Percentiles rank a stretch among this genome's conserved stretches.
phyloP scores from a whole-genome alignment of 352 stramenopile species.

The Globisporangium canariense region DNA sequence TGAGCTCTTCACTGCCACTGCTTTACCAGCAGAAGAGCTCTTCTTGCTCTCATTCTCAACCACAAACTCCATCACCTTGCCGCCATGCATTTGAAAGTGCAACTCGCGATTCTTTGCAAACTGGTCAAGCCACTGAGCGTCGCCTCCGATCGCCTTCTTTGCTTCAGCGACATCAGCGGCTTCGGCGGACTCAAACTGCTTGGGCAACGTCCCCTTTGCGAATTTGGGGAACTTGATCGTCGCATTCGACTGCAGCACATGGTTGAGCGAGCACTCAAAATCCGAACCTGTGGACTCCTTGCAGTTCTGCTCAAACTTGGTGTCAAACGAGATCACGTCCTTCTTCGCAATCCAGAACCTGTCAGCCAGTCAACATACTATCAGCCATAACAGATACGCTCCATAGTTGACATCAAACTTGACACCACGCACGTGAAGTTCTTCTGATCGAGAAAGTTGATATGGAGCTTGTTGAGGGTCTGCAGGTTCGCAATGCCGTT shows the following conservation, averaged over 20 bases:
- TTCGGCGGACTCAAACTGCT: slow-evolving; percentile 23
- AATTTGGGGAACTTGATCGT: slow-evolving; percentile 43
- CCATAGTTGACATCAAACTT: neutral
- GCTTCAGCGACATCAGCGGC: slow-evolving; percentile 25
- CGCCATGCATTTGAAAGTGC: slow-evolving; percentile 30
- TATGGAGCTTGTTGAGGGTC: slow-evolving; percentile 32
- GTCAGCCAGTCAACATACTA: neutral
- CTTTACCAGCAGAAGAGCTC: slow-evolving; percentile 2
- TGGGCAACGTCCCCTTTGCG: slow-evolving; percentile 33
- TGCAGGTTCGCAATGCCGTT: slow-evolving; percentile 37
- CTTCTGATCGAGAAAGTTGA: slow-evolving; percentile 56
- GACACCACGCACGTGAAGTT: slow-evolving; percentile 24
- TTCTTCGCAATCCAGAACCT: slow-evolving; percentile 50
- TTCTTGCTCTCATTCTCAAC: neutral
- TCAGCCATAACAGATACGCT: neutral
- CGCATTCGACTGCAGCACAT: slow-evolving; percentile 40
- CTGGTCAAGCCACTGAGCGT: slow-evolving; percentile 31
- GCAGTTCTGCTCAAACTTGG: slow-evolving; percentile 34
- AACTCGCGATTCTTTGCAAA: slow-evolving; percentile 36
- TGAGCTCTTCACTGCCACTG: neutral
- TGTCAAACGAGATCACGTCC: slow-evolving; percentile 35
- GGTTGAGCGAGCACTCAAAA: slow-evolving; percentile 42
- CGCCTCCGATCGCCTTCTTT: slow-evolving; percentile 21
- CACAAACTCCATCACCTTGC: slow-evolving; percentile 13
- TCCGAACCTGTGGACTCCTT: slow-evolving; percentile 25